These are phyloP conservation scores for Trametes cubensis DNA, from an alignment of 768 basidiomycete genomes.

Conservation along the genomic window DNA sequence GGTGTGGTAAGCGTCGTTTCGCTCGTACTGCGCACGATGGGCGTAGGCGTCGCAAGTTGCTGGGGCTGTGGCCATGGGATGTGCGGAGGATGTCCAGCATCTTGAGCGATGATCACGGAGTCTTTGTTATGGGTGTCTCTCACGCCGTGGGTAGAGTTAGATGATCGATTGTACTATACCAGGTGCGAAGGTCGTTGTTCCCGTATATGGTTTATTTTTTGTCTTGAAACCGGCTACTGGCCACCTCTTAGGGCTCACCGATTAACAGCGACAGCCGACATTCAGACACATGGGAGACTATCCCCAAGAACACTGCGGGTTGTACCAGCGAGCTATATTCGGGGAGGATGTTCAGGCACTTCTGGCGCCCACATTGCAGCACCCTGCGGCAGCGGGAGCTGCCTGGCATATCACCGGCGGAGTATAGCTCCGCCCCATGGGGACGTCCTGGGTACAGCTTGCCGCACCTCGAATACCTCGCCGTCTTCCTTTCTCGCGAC, in stretches of 20 bases:
- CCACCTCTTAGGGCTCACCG: neutral
- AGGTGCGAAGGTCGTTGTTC: neutral
- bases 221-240: neutral
- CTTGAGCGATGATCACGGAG: neutral
- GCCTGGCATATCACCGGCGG: too few species aligned
- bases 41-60: slow-evolving; percentile 78
- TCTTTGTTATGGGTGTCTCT: neutral
- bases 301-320: too few species aligned
- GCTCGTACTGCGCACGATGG: slow-evolving; percentile 71
- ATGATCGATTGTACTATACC: neutral
- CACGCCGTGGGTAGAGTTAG: neutral
- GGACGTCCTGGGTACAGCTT: too few species aligned
- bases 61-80: slow-evolving; percentile 82
- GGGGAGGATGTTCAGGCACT: too few species aligned
- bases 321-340: too few species aligned
- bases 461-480: too few species aligned
- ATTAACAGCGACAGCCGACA: too few species aligned
- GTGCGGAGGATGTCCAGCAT: slow-evolving; percentile 65
- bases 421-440: too few species aligned
- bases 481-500: too few species aligned
- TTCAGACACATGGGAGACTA: too few species aligned
- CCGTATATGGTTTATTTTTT: neutral
- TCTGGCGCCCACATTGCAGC: too few species aligned
- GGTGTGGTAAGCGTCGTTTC: slow-evolving; percentile 86
- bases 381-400: too few species aligned